These are phyloP conservation scores for Saccharomyces eubayanus DNA, from an alignment of 805 yeast genomes.

Conservation along the genomic window DNA sequence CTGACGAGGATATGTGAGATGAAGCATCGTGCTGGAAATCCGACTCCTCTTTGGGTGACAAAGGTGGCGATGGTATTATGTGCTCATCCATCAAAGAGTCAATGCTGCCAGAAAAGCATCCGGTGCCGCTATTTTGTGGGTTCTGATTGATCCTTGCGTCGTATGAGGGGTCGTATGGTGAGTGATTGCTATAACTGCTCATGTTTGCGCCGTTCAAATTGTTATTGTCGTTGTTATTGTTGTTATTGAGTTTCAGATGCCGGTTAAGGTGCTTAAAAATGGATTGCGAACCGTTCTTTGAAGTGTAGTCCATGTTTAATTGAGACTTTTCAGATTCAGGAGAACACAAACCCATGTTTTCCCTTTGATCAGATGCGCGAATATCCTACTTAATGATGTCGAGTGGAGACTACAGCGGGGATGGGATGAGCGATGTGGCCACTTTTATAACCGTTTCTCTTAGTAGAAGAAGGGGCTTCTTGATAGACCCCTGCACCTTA, in stretches of 20 bases:
- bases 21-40: background rate
- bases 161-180: background rate
- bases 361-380: background rate
- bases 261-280: background rate
- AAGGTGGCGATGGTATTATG: conserved; percentile 29
- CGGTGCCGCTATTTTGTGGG: background rate
- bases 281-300: conserved; percentile 11
- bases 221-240: background rate
- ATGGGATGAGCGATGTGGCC: background rate
- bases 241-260: background rate
- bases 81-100: conserved; percentile 18
- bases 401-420: background rate
- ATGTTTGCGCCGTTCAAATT: background rate
- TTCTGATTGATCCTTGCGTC: background rate
- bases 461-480: background rate
- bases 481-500: background rate
- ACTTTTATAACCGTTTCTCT: background rate
- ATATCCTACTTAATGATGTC: background rate
- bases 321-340: conserved; percentile 30
- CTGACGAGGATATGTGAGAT: conserved; percentile 1
- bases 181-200: background rate
- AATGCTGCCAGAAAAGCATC: conserved; percentile 3
- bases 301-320: conserved; percentile 13
- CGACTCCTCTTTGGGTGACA: conserved; percentile 21
- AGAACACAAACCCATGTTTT: conserved; percentile 26